Conservation (phyloP, 202 grass and related monocot species). For the Setaria viridis region DNA sequence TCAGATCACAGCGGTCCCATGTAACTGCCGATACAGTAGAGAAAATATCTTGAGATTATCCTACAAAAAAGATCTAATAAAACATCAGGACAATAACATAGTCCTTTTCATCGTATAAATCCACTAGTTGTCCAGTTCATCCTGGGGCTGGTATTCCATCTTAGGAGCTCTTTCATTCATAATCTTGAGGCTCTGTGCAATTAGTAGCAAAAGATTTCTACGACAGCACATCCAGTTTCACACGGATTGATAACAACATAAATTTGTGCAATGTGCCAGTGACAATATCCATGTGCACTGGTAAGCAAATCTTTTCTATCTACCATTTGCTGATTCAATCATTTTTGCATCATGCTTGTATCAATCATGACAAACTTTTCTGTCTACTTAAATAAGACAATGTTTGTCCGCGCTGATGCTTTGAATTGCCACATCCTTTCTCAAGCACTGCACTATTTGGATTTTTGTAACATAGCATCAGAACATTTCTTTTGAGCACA, state of each 20-base stretch:
- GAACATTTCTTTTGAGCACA: not conserved
- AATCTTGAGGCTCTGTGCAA: not conserved
- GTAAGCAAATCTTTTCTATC: not conserved
- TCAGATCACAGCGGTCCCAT: not conserved
- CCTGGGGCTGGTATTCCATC: not conserved
- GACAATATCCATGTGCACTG: not conserved
- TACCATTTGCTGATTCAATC: not conserved
- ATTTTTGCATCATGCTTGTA: not conserved
- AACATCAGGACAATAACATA: not conserved
- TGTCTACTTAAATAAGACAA: conserved; percentile 17
- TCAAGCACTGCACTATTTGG: conserved; percentile 9
- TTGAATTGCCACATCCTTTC: not conserved
- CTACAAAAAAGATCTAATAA: not conserved
- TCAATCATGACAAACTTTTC: not conserved
- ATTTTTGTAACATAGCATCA: conserved; percentile 16
- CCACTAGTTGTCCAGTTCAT: conserved; percentile 1
- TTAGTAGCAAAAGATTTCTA: conserved; percentile 10
- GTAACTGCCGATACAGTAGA: not conserved
- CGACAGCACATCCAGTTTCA: conserved; percentile 17
- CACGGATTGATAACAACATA: not conserved
- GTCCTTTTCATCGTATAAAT: not conserved
- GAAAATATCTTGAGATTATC: not conserved
- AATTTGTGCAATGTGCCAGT: not conserved
- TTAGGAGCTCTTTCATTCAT: not conserved
- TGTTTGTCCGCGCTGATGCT: not conserved